Conservation (phyloP, 139 green algal species). For the Gonium pectorale region DNA sequence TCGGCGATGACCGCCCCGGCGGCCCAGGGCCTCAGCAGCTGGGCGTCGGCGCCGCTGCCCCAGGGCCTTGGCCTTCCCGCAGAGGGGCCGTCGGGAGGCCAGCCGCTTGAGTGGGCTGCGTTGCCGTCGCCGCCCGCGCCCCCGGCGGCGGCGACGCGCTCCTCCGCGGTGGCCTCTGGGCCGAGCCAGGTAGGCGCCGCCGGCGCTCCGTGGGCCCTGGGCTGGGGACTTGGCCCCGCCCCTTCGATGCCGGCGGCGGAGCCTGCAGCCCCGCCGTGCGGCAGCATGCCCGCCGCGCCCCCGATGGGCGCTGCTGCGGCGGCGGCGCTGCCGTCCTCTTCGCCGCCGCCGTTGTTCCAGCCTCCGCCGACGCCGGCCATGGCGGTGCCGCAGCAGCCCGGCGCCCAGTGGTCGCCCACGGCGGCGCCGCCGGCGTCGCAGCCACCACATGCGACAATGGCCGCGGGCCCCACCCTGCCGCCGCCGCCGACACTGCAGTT, state of each 20-base stretch:
- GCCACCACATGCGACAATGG: too few relatives aligned
- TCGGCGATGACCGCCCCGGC: background rate
- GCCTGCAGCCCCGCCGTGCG: background rate
- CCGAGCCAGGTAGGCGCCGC: too few relatives aligned
- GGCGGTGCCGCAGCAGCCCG: too few relatives aligned
- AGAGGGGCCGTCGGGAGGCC: background rate
- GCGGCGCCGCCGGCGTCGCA: too few relatives aligned
- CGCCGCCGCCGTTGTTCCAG: too few relatives aligned
- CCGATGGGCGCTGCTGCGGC: background rate
- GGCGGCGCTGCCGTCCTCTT: constrained; percentile 4
- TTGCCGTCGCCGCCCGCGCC: constrained; percentile 6
- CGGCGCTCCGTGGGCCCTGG: too few relatives aligned
- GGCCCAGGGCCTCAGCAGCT: background rate
- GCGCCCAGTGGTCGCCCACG: too few relatives aligned
- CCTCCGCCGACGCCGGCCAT: too few relatives aligned
- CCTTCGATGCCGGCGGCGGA: background rate
- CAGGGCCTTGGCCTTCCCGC: background rate
- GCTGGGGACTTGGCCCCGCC: too few relatives aligned
- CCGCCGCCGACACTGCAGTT: too few relatives aligned
- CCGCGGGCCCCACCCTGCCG: too few relatives aligned
- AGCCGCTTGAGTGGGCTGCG: background rate
- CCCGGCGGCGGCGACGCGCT: background rate
- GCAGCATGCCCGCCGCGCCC: background rate
- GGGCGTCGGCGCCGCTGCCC: background rate
- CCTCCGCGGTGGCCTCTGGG: too few relatives aligned